phyloP scores from a whole-genome alignment of 2,329 filamentous ascomycete species.

The Aspergillus sp. region DNA sequence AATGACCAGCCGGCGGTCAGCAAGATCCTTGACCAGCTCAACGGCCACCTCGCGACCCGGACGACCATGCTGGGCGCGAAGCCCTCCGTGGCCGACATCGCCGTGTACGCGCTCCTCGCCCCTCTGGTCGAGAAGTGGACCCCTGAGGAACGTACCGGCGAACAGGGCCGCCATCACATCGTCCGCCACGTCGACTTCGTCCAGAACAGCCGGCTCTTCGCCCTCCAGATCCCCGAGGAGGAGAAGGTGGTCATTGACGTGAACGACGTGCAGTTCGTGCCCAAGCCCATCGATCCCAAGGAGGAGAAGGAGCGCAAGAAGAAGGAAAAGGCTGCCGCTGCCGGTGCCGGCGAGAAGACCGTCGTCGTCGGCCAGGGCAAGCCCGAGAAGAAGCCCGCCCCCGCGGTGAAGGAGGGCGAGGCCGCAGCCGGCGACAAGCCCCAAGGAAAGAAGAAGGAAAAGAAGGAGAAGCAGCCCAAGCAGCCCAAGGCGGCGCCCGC shows the following conservation, averaged over 20 bases:
- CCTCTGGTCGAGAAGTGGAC: conserved; percentile 76
- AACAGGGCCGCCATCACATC: conserved; percentile 85
- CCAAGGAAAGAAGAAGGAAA: conserved; percentile 52
- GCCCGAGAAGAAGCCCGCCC: conserved; percentile 44
- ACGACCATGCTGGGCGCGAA: conserved; percentile 88
- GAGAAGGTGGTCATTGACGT: conserved; percentile 78
- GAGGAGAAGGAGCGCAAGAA: conserved; percentile 95
- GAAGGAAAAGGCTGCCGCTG: conserved; percentile 74
- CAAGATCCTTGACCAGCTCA: conserved; percentile 73
- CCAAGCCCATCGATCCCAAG: conserved; percentile 85
- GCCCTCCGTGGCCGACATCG: conserved; percentile 82
- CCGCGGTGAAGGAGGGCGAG: conserved; percentile 49
- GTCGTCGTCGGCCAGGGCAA: conserved; percentile 39
- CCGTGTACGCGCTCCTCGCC: conserved; percentile 74
- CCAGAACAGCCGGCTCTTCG: conserved; percentile 75
- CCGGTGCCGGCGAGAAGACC: conserved; percentile 21
- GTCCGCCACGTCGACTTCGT: conserved; percentile 92
- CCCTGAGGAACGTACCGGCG: conserved; percentile 81
- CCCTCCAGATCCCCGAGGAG: conserved; percentile 63
- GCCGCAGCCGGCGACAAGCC: conserved; percentile 52
- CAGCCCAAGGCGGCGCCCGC: conserved; percentile 71
- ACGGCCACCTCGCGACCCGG: conserved; percentile 81
- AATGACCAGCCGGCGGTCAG: conserved; percentile 56
- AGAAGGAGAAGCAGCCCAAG: conserved; percentile 76
- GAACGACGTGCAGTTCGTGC: conserved; percentile 79